phyloP scores from a whole-genome alignment of 73 alveolate species.

The Effrenium voratum region DNA sequence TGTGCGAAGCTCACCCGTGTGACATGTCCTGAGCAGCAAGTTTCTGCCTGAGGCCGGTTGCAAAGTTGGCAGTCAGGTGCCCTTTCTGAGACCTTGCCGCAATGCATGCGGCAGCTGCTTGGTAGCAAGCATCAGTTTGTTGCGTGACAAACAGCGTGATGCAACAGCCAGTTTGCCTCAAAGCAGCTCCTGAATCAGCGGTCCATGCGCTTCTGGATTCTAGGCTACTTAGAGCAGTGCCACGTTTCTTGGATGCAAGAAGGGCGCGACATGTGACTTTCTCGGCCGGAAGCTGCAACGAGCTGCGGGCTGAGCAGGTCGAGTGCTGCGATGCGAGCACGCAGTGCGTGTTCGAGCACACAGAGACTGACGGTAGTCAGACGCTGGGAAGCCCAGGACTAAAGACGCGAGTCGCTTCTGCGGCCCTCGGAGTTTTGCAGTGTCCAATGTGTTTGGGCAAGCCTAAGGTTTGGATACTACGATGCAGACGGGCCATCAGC shows the following conservation, averaged over 20 bases:
- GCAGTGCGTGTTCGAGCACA: slow-evolving; percentile 60
- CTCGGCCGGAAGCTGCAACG: no score
- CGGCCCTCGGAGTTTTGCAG: background rate
- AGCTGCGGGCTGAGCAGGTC: slow-evolving; percentile 3
- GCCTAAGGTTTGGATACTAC: slow-evolving; percentile 39
- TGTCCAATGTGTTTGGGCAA: background rate
- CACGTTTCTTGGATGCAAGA: background rate
- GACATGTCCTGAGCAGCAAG: no score
- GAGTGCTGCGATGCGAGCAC: slow-evolving; percentile 87
- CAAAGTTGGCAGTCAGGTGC: slow-evolving; percentile 62
- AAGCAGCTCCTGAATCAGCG: background rate
- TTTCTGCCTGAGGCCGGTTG: slow-evolving; percentile 92
- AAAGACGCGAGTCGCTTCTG: background rate
- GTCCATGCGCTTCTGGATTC: background rate
- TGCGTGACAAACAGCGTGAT: background rate
- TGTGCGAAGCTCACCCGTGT: no score
- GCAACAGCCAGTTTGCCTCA: background rate
- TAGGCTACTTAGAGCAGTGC: slow-evolving; percentile 58
- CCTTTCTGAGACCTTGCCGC: slow-evolving; percentile 80
- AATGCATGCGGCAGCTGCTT: slow-evolving; percentile 60
- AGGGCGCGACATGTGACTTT: background rate
- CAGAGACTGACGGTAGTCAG: slow-evolving; percentile 10
- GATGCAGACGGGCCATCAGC: slow-evolving; percentile 83
- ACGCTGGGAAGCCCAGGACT: background rate
- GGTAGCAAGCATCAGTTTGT: background rate